Percentiles rank a stretch among this genome's conserved stretches.
Conservation (phyloP, 192 early-diverging fungal species). For the Entomortierella chlamydospora region DNA sequence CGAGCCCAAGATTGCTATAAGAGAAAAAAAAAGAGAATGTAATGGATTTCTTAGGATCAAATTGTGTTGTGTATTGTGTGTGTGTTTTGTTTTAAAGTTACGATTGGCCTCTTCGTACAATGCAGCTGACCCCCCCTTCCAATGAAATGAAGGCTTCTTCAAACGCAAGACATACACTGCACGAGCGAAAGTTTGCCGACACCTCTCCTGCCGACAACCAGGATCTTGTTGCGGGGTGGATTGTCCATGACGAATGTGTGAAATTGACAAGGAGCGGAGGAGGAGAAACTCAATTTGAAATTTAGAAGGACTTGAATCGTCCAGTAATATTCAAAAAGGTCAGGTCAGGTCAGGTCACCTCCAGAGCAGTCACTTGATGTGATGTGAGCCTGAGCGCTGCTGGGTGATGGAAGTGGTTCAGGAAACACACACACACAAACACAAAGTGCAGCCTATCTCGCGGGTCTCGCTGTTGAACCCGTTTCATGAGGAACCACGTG, state of each 20-base stretch:
- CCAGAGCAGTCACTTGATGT: no score
- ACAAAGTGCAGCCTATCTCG: no score
- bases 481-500: no score
- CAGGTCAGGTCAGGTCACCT: no score
- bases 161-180: slow-evolving; percentile 56
- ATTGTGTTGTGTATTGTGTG: not conserved
- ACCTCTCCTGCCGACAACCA: slow-evolving; percentile 64
- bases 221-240: slow-evolving; percentile 66
- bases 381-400: no score
- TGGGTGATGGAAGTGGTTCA: no score
- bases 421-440: no score
- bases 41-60: no score
- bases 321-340: no score
- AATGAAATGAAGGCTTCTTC: not conserved
- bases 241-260: slow-evolving; percentile 20
- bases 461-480: no score
- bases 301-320: no score
- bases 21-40: slow-evolving; percentile 4
- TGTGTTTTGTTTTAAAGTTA: slow-evolving; percentile 5
- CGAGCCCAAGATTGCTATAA: slow-evolving; percentile 48
- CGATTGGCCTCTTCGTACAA: not conserved
- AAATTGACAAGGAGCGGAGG: not conserved
- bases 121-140: not conserved
- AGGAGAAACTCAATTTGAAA: not conserved
- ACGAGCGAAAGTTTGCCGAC: slow-evolving; percentile 63